phyloP scores from a whole-genome alignment of 495 filamentous ascomycete species.

The Penicillium psychrofluorescens region DNA sequence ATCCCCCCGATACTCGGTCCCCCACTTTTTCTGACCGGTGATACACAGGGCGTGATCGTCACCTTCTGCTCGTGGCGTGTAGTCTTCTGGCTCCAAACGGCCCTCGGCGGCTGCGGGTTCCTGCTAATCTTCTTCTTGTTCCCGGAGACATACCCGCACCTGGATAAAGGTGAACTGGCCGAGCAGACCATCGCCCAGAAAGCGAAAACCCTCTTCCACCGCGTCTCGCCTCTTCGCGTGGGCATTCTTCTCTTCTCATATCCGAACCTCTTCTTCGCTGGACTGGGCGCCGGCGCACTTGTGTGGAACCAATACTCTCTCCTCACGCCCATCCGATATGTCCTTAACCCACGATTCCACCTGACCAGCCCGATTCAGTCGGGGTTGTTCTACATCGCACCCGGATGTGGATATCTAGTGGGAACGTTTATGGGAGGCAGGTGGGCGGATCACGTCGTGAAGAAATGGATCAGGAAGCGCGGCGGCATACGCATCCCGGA shows the following conservation, averaged over 20 bases:
- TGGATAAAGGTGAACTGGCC: conserved; percentile 46
- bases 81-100: conserved; percentile 69
- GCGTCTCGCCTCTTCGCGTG: conserved; percentile 58
- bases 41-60: conserved; percentile 53
- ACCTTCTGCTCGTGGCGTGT: conserved; percentile 61
- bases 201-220: conserved; percentile 44
- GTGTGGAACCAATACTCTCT: conserved; percentile 71
- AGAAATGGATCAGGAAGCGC: conserved; percentile 53
- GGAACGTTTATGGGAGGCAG: conserved; percentile 67
- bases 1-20: not conserved
- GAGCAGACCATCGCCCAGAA: conserved; percentile 42
- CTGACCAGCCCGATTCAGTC: conserved; percentile 58
- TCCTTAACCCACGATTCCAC: conserved; percentile 65
- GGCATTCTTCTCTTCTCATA: conserved; percentile 49
- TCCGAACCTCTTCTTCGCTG: conserved; percentile 58
- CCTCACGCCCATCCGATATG: conserved; percentile 67
- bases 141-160: conserved; percentile 62
- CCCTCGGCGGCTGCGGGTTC: conserved; percentile 48
- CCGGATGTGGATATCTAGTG: conserved; percentile 60
- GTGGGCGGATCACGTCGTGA: conserved; percentile 60
- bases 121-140: conserved; percentile 57
- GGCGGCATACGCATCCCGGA: conserved; percentile 55
- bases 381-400: conserved; percentile 68
- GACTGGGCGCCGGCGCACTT: conserved; percentile 51
- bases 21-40: not conserved